phyloP scores from a whole-genome alignment of 148 eudicot species.

The Amaranthus cruentus region DNA sequence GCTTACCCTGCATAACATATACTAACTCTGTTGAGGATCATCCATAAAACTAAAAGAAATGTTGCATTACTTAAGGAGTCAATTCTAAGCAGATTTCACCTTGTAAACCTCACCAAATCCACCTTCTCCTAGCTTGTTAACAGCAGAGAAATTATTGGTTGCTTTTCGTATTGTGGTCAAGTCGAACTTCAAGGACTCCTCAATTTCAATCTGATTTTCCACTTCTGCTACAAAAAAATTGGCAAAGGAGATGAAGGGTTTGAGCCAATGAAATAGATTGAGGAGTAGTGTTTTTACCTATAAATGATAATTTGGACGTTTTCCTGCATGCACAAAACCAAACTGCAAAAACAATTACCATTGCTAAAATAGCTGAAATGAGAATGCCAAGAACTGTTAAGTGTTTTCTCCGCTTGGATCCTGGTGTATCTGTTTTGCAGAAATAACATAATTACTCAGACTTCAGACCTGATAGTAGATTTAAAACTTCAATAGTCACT shows the following conservation, averaged over 20 bases:
- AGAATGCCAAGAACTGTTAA: background rate
- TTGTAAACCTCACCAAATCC: constrained; percentile 32
- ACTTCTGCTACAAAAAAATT: constrained; percentile 7
- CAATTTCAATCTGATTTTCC: constrained; percentile 9
- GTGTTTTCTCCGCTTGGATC: constrained; percentile 8
- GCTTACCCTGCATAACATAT: background rate
- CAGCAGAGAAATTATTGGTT: constrained; percentile 16
- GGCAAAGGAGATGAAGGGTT: background rate
- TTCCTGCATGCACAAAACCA: constrained; percentile 12
- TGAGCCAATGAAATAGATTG: background rate
- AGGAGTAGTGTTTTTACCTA: constrained; percentile 18
- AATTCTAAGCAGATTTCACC: background rate
- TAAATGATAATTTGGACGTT: constrained; percentile 1
- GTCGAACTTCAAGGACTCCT: constrained; percentile 16
- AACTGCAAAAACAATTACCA: constrained; percentile 6
- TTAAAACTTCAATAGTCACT: too few relatives aligned
- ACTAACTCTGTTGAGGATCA: too few relatives aligned
- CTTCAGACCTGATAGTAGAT: background rate
- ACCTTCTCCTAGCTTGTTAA: constrained; percentile 27
- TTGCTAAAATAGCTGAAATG: constrained; percentile 10
- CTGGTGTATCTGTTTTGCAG: constrained; percentile 15
- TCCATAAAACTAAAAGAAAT: background rate
- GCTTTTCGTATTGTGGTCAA: constrained; percentile 17
- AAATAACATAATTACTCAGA: constrained; percentile 10
- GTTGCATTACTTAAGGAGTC: background rate